phyloP scores from a whole-genome alignment of 1,284 basidiomycete species.

The Caloboletus firmus region DNA sequence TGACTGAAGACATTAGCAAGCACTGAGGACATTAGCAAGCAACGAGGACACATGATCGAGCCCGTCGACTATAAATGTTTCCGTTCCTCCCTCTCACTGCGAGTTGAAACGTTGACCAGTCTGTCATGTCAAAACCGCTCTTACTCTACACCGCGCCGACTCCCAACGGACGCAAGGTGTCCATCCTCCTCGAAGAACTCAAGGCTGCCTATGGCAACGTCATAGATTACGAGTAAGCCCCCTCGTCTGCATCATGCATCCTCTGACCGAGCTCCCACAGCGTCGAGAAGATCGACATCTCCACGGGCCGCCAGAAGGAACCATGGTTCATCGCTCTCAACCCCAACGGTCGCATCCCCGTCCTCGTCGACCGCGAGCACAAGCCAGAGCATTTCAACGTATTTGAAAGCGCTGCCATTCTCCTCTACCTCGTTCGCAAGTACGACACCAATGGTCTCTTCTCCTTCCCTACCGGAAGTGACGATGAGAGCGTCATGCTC shows the following conservation, averaged over 20 bases:
- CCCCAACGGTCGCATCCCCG: slow-evolving; percentile 65
- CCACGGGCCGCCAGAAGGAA: slow-evolving; percentile 51
- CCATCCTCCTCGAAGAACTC: slow-evolving; percentile 69
- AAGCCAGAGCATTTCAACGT: slow-evolving; percentile 45
- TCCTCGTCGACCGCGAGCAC: slow-evolving; percentile 45
- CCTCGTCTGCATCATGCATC: neutral
- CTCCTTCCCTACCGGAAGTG: slow-evolving; percentile 44
- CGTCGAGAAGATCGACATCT: slow-evolving; percentile 49
- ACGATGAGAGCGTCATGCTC: slow-evolving; percentile 53
- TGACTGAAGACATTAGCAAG: slow-evolving; percentile 27
- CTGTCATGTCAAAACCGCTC: slow-evolving; percentile 42
- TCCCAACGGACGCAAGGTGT: slow-evolving; percentile 70
- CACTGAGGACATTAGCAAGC: slow-evolving; percentile 23
- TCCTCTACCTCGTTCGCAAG: slow-evolving; percentile 56
- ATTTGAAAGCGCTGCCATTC: slow-evolving; percentile 61
- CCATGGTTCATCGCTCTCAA: slow-evolving; percentile 53
- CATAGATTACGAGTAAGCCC: slow-evolving; percentile 58
- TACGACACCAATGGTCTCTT: slow-evolving; percentile 55
- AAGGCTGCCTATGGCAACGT: slow-evolving; percentile 50
- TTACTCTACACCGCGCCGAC: slow-evolving; percentile 64
- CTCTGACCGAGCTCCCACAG: slow-evolving; percentile 32
- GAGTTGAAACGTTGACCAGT: neutral
- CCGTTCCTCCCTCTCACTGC: neutral
- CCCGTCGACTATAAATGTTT: slow-evolving; percentile 9
- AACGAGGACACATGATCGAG: slow-evolving; percentile 13